Evolutionary conservation across 495 filamentous ascomycete species (phyloP).

Genomic region (Terfezia boudieri): DNA sequence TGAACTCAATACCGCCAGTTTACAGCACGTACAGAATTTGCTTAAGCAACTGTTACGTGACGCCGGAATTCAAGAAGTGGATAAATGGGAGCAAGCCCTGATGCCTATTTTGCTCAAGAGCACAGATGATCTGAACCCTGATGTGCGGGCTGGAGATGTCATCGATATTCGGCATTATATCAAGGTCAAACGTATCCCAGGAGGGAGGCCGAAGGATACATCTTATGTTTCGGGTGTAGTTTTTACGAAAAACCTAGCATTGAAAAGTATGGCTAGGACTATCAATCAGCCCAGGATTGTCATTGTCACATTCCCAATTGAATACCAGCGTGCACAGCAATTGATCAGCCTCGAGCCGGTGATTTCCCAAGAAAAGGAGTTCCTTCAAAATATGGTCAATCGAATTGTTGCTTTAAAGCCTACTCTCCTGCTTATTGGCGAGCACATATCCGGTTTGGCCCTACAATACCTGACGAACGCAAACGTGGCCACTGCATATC

Average conservation of each 20-base stretch:
- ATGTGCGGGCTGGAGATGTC: slow-evolving; percentile 70
- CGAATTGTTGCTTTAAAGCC: slow-evolving; percentile 73
- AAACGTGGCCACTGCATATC: slow-evolving; percentile 77
- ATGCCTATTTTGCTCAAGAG: slow-evolving; percentile 79
- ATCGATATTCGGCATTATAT: slow-evolving; percentile 99
- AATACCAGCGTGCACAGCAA: slow-evolving; percentile 87
- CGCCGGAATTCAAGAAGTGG: slow-evolving; percentile 41
- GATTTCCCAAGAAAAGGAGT: slow-evolving; percentile 91
- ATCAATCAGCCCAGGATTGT: slow-evolving; percentile 69
- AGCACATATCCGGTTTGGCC: slow-evolving; percentile 74
- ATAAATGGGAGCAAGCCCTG: slow-evolving; percentile 75
- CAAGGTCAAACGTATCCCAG: slow-evolving; percentile 88
- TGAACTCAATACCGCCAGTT: slow-evolving; percentile 65
- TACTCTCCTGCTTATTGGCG: slow-evolving; percentile 66
- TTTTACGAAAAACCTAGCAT: slow-evolving; percentile 86
- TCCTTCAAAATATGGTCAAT: slow-evolving; percentile 73
- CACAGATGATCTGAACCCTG: slow-evolving; percentile 83
- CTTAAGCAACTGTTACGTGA: slow-evolving; percentile 66
- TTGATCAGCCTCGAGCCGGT: slow-evolving; percentile 98
- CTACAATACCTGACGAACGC: slow-evolving; percentile 69
- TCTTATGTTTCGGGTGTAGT: slow-evolving; percentile 87
- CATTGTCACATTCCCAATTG: slow-evolving; percentile 84
- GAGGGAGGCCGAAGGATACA: slow-evolving; percentile 73
- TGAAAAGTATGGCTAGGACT: slow-evolving; percentile 84
- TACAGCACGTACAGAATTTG: slow-evolving; percentile 69